phyloP scores from a whole-genome alignment of 176 grass and related monocot genomes.

The Carex cristatella region DNA sequence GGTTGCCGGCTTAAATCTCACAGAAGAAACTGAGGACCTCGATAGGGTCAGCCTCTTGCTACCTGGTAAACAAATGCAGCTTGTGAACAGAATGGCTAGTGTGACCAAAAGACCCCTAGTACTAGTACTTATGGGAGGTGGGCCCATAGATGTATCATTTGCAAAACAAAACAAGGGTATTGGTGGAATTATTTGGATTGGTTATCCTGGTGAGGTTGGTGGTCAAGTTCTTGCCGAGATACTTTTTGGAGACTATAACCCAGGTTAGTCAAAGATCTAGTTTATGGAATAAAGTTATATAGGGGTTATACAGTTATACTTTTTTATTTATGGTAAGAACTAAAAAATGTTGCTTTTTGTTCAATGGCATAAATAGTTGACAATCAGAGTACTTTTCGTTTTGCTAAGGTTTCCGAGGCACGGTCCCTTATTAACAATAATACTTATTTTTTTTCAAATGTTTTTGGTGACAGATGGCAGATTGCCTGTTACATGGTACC shows the following conservation, averaged over 20 bases:
- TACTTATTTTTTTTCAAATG: conserved; percentile 1
- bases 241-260: conserved; percentile 80
- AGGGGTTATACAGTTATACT: not conserved
- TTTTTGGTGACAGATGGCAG: conserved; percentile 42
- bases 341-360: not conserved
- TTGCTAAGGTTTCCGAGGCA: not conserved
- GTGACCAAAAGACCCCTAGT: conserved; percentile 57
- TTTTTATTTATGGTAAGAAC: not conserved
- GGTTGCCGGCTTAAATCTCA: conserved; percentile 77
- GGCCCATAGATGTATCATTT: conserved; percentile 79
- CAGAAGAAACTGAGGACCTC: conserved; percentile 73
- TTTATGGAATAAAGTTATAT: not conserved
- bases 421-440: not conserved
- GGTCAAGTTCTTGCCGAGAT: conserved; percentile 79
- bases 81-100: conserved; percentile 37
- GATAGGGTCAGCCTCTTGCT: conserved; percentile 77
- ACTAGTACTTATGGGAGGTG: conserved; percentile 73
- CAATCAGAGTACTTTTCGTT: not conserved
- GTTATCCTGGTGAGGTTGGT: conserved; percentile 83
- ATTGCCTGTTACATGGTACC: conserved; percentile 77
- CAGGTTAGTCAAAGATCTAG: conserved; percentile 41
- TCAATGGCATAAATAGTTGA: not conserved
- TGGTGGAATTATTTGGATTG: conserved; percentile 74
- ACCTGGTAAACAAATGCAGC: conserved; percentile 79
- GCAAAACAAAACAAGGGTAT: conserved; percentile 47